These are phyloP conservation scores for Ambrosia hybrid DNA, from an alignment of 140 eudicot genomes.

Conservation along the genomic window DNA sequence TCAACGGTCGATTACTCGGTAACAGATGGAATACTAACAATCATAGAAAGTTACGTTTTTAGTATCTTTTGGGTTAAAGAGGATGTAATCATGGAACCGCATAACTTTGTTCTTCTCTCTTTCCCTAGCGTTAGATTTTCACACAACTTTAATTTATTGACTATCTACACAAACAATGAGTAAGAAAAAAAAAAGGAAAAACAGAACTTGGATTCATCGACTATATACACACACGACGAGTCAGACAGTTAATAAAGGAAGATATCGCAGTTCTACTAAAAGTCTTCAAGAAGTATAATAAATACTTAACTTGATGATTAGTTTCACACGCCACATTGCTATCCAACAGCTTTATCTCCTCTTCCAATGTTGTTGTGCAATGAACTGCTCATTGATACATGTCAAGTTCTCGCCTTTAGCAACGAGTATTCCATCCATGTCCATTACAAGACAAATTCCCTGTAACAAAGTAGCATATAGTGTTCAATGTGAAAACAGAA, in stretches of 20 bases:
- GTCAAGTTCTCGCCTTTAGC: conserved; percentile 39
- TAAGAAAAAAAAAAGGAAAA: too few relatives aligned
- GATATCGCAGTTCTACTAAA: conserved; percentile 6
- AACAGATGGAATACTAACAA: neutral
- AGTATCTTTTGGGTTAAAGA: neutral
- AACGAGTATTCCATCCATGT: conserved; percentile 40
- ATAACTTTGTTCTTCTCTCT: neutral
- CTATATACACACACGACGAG: neutral
- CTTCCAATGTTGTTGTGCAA: conserved; percentile 1
- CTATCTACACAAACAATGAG: too few relatives aligned
- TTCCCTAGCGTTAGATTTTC: neutral
- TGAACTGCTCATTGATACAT: neutral
- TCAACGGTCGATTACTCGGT: neutral
- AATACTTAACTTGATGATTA: conserved; percentile 2
- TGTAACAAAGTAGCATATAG: conserved; percentile 24
- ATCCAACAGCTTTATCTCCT: neutral
- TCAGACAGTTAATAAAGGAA: conserved; percentile 14
- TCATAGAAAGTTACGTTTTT: neutral
- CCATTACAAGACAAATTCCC: conserved; percentile 42
- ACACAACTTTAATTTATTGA: neutral
- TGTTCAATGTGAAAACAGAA: conserved; percentile 11
- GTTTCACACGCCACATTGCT: neutral
- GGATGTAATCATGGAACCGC: too few relatives aligned
- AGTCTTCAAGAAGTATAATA: neutral
- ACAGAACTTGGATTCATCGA: neutral